Evolutionary conservation across 2,329 filamentous ascomycete species (phyloP), one percentile per base, ranked within the genome.

Genomic region (Septoria petroselini): DNA sequence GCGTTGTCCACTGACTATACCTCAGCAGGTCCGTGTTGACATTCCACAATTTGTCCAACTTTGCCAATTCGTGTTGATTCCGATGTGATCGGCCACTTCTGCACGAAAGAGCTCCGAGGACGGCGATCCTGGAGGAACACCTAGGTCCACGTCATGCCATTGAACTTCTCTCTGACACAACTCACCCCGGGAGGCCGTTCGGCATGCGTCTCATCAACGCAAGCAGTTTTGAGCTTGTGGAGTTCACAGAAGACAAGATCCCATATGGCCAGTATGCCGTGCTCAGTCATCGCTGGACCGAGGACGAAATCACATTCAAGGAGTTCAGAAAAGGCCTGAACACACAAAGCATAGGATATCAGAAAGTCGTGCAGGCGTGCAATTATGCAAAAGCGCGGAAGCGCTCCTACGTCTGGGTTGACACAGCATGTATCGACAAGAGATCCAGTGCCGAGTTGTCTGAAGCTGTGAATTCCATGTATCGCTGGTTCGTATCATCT

Each of bases 371-470:
- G 1, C 25, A 37, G 21, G 38, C 41, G 17, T 55, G 50, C 34
- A 41, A 44, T 23, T 42, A 47, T 14, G 41, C 41, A 33, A 39
- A 40, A 34, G 38, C 35, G 4, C 39, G 46, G 3, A 30, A 31
- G 18, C 25, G 25, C 23, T 7, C 18, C 18, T 58, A 55, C 37
- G 34, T 52, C 25, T 60, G 58, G 58, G 47, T 60, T 12, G 55
- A 60, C 17, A 58, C 58, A 9, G 53, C 48, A 30, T 57, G 55
- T 35, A 60, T 60, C 12, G 48, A 60, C 38, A 54, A 57, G 33
- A 45, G 37, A 25, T 57, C 45, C 18, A 55, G 44, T 29, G 53
- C 52, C 18, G 58, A 57, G 47, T 23, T 46, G 5, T 25, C 17
- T 11, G 43, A 46, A 30, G 43, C 43, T 17, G 27, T 38, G 8